Conservation (phyloP, 371 early-diverging fungal genomes). For the Chytridiales sp. region DNA sequence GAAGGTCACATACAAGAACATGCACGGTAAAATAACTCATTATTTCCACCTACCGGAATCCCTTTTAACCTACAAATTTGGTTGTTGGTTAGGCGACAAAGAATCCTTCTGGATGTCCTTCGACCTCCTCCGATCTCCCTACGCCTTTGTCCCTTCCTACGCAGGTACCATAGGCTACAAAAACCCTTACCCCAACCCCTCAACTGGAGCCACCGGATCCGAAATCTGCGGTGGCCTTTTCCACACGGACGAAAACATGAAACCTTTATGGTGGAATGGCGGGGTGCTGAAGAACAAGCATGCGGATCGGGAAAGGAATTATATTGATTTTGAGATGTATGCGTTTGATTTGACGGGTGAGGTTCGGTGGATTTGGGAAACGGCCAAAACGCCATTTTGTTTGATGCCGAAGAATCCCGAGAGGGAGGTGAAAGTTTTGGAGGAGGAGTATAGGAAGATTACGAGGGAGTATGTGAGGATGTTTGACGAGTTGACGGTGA, state of each 20-base stretch:
- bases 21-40: slow-evolving; percentile 43
- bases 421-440: slow-evolving; percentile 2
- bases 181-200: slow-evolving; percentile 2
- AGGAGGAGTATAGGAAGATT: slow-evolving; percentile 2
- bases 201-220: background rate
- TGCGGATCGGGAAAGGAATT: background rate
- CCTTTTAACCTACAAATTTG: slow-evolving; percentile 1
- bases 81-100: slow-evolving; percentile 34
- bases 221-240: slow-evolving; percentile 23
- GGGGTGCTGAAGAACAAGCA: slow-evolving; percentile 23
- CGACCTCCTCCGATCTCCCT: slow-evolving; percentile 29
- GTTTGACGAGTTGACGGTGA: too few relatives aligned
- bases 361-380: slow-evolving; percentile 20
- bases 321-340: slow-evolving; percentile 15
- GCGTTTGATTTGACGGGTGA: slow-evolving; percentile 14
- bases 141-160: slow-evolving; percentile 24
- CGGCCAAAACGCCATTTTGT: slow-evolving; percentile 22
- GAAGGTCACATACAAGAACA: slow-evolving; percentile 19
- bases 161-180: slow-evolving; percentile 24
- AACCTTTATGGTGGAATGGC: slow-evolving; percentile 30
- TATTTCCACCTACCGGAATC: too few relatives aligned
- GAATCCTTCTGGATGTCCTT: slow-evolving; percentile 40
- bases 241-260: slow-evolving; percentile 22
- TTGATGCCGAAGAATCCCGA: slow-evolving; percentile 5
- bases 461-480: slow-evolving; percentile 14